A percentile compares a stretch with the other conserved stretches of the same genome.
Conservation (phyloP, 2,329 filamentous ascomycete genomes). For the Aureobasidium sp. region DNA sequence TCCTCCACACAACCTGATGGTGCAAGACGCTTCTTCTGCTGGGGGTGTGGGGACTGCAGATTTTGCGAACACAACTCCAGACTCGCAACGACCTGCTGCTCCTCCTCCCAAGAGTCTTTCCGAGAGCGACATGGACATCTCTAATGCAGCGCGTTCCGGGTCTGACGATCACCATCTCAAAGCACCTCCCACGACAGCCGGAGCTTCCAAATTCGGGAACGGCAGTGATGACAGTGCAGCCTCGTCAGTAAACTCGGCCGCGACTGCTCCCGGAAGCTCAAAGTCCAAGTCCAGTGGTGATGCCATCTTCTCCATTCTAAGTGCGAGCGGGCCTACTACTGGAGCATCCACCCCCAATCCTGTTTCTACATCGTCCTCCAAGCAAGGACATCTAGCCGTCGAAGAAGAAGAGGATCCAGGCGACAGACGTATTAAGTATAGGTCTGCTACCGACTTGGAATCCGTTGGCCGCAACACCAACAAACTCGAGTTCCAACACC, state of each 20-base stretch:
- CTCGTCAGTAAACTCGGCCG: conserved; percentile 1
- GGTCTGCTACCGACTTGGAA: conserved; percentile 9
- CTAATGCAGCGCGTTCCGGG: background rate
- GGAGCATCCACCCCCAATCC: background rate
- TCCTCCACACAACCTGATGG: background rate
- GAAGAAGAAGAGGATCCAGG: conserved; percentile 1
- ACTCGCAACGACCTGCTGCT: background rate
- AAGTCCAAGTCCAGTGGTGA: background rate
- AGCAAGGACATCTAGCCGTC: background rate
- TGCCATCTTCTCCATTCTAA: background rate
- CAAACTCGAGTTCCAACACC: background rate
- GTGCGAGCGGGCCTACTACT: background rate
- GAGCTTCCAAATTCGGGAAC: background rate
- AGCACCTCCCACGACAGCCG: background rate
- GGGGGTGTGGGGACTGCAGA: background rate
- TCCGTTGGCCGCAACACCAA: background rate
- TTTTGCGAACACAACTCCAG: background rate
- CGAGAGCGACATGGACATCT: background rate
- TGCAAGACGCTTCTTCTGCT: background rate
- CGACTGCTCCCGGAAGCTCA: background rate
- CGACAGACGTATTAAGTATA: background rate
- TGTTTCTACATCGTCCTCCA: background rate
- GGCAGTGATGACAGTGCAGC: background rate
- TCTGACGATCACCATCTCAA: background rate
- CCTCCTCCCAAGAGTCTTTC: background rate